Evolutionary conservation across 768 basidiomycete species (phyloP), one percentile per base, ranked within the genome.

Genomic region (Amanita rubescens): DNA sequence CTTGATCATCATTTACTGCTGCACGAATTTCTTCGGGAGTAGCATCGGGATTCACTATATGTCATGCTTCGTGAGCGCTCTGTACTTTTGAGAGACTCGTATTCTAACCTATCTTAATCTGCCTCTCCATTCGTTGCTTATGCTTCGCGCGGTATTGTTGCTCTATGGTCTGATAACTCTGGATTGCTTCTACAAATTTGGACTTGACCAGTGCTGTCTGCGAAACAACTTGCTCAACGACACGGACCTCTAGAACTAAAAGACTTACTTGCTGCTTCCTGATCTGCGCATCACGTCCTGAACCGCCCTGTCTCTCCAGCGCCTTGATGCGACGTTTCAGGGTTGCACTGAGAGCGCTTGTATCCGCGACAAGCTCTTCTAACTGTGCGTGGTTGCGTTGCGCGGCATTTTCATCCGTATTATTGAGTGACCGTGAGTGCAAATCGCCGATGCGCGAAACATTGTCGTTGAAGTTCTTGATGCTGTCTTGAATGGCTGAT

Each of bases 21-120:
- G 88, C 84, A 49, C 76, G 73, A 56, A 97, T 74, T 69, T 97
- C 94, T 52, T 95, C 91, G 1, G 85, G 85, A 0, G 92, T 83
- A 4, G 94, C 94, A 68, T 94, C 84, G 45, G 93, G 94, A 71
- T 96, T 96, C 53, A 94, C 93, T 90, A 56, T 0, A 49, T 5
- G 24, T 32, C 27, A 53, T n/a, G 51, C 14, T 19, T 25, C 24
- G 39, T 22, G 50, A 57, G 27, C 30, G 50, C 30, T 38, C 42
- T 45, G 32, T 38, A 0, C 39, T 10, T 24, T 38, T 43, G 25
- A n/a, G 3, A 37, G 34, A 42, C 14, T 42, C 17, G 17, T 44
- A 11, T 14, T 64, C 79, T 11, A 41, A 85, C 88, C 88, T 56
- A 94, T 95, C 64, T 82, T 90, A 70, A 88, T 87, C 68, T 96